Evolutionary conservation across 805 yeast genomes (phyloP).

Genomic region (Saturnispora ahearnii): DNA sequence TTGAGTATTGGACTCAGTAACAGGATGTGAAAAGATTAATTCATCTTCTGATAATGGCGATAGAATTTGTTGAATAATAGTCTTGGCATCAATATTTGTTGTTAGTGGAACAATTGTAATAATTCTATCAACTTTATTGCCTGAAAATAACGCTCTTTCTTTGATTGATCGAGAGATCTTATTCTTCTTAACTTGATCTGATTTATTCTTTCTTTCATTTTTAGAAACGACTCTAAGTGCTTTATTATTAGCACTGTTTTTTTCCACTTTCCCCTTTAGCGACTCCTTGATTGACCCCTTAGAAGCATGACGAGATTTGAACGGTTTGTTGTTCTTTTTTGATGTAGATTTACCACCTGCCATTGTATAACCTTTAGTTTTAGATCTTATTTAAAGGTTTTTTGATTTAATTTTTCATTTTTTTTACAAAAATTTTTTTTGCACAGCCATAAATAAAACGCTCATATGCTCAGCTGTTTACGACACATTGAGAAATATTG

Average conservation of each 20-base stretch:
- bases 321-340: constrained; percentile 79
- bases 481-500: too few species aligned
- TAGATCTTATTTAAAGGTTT: background rate
- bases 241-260: constrained; percentile 32
- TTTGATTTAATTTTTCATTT: background rate
- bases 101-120: constrained; percentile 76
- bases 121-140: constrained; percentile 70
- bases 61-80: constrained; percentile 45
- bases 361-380: constrained; percentile 27
- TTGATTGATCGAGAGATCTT: constrained; percentile 56
- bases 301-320: constrained; percentile 85
- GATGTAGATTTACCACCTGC: constrained; percentile 80
- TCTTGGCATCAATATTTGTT: constrained; percentile 50
- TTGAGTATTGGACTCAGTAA: constrained; percentile 34
- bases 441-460: background rate
- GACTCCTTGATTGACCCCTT: constrained; percentile 79
- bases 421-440: background rate
- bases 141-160: constrained; percentile 56
- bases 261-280: constrained; percentile 83
- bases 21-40: constrained; percentile 26
- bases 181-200: constrained; percentile 66
- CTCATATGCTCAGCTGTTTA: background rate
- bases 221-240: constrained; percentile 33
- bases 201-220: constrained; percentile 65
- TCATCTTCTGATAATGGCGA: constrained; percentile 26